Percentiles rank a stretch among this genome's conserved stretches.
Evolutionary conservation across 352 stramenopile genomes (phyloP).

Genomic region (Globisporangium solare): DNA sequence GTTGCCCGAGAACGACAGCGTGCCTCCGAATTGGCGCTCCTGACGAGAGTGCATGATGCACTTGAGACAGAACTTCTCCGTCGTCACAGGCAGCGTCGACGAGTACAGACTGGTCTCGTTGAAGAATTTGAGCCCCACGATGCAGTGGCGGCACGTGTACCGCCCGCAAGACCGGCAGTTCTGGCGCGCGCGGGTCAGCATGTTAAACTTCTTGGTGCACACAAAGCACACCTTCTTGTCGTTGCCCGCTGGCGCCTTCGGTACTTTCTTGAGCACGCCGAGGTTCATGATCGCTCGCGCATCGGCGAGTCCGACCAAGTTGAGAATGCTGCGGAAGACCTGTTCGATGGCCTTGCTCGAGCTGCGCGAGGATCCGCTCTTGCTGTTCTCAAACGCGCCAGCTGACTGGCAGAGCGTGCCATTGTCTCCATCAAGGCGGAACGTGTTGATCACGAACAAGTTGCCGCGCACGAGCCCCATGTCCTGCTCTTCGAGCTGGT

Average conservation of each 20-base stretch:
- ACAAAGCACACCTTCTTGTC: constrained; percentile 18
- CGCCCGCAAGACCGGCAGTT: constrained; percentile 14
- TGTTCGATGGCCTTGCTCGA: constrained; percentile 2
- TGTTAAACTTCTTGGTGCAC: constrained; percentile 24
- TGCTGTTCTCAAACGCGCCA: constrained; percentile 1
- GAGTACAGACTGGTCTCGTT: constrained; percentile 9
- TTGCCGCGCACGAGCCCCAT: constrained; percentile 14
- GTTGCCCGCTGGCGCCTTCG: neutral
- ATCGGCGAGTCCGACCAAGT: constrained; percentile 9
- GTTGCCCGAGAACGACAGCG: constrained; percentile 1
- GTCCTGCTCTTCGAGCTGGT: constrained; percentile 31
- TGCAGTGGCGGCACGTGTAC: constrained; percentile 19
- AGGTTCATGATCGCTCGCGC: constrained; percentile 11
- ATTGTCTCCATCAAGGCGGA: constrained; percentile 1
- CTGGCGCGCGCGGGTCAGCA: constrained; percentile 18
- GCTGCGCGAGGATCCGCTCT: neutral
- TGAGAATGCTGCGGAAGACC: constrained; percentile 4
- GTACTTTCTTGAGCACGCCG: constrained; percentile 9
- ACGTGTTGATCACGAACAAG: constrained; percentile 14
- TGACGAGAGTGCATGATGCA: constrained; percentile 18
- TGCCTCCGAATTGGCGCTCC: neutral
- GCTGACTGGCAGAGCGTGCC: constrained; percentile 9
- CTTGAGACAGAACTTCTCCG: constrained; percentile 18
- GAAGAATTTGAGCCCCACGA: constrained; percentile 18
- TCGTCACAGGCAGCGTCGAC: constrained; percentile 7